Percentiles rank a stretch among this genome's conserved stretches.
Evolutionary conservation across 495 filamentous ascomycete species (phyloP).

Genomic region (Xylaria curta): DNA sequence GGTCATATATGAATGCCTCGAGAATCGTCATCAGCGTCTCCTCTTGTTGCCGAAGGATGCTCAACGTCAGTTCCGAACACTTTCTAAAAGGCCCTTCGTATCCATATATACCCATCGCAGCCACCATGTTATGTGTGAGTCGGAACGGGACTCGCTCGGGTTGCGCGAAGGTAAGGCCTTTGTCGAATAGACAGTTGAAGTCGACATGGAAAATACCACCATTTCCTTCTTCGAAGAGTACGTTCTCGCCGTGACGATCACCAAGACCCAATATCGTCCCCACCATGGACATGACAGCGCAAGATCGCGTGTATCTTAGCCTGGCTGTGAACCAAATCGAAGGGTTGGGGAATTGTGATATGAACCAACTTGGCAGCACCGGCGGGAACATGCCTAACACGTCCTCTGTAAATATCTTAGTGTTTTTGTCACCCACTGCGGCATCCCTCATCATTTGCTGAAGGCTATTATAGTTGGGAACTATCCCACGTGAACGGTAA

Average conservation of each 20-base stretch:
- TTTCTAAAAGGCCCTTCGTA: slow-evolving; percentile 92
- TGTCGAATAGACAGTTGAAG: slow-evolving; percentile 99
- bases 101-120: slow-evolving; percentile 92
- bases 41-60: slow-evolving; percentile 85
- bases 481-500: slow-evolving; percentile 73
- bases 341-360: slow-evolving; percentile 91
- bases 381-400: slow-evolving; percentile 74
- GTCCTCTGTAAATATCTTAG: slow-evolving; percentile 70
- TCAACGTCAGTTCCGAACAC: slow-evolving; percentile 85
- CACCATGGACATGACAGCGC: slow-evolving; percentile 97
- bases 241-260: slow-evolving; percentile 98
- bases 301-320: slow-evolving; percentile 89
- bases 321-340: slow-evolving; percentile 89
- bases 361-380: slow-evolving; percentile 92
- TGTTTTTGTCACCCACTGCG: slow-evolving; percentile 48
- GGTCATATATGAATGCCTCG: slow-evolving; percentile 96
- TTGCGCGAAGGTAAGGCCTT: slow-evolving; percentile 93
- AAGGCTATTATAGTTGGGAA: slow-evolving; percentile 56
- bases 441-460: slow-evolving; percentile 56
- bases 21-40: slow-evolving; percentile 96
- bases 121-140: slow-evolving; percentile 96
- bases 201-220: slow-evolving; percentile 97
- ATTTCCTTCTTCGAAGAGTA: slow-evolving; percentile 91
- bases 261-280: slow-evolving; percentile 93
- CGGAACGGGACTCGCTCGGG: slow-evolving; percentile 97